Base-by-base conservation (phyloP, 306 rosid genomes). In the Canavalia ensiformis region DNA sequence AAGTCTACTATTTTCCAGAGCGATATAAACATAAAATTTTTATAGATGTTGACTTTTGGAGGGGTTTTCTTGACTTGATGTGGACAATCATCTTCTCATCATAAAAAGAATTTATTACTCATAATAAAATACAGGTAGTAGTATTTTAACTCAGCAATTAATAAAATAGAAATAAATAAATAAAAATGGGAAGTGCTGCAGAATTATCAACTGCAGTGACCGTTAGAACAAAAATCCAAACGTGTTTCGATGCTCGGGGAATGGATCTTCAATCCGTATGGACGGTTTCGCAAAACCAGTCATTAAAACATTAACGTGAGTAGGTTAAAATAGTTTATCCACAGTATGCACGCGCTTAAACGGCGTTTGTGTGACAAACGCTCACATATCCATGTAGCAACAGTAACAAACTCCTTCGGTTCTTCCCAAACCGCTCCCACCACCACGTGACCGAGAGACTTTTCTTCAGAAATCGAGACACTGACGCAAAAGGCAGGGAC, bases 191-290 rank as follows among this genome's bases (percentile, higher is more conserved):
- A 51, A 77, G 46, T 52, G 72, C 35, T 44, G 42, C 47, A 45
- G 18, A 7, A 70, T 46, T 30, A 58, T 60, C 10, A 41, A 72
- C 75, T 52, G 18, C 8, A 66, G 69, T 84, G 82, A 84, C 82
- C 88, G 88, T 84, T 84, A 34, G 51, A 49, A 74, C 71, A 62
- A 76, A 75, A 55, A 49, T 81, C 85, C 76, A 80, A 60, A 52
- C 79, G 79, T 42, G 82, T 28, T 10, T 59, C 30, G 30, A 60
- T 25, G 42, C 34, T 35, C n/a, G 11, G 33, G 10, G 34, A 31
- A 60, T 45, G 46, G 60, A 65, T 5, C 84, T 37, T 55, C 39
- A 30, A 76, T 52, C 51, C 56, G 66, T 8, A 31, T 56, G 42
- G 62, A 49, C 84, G 81, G 69, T 79, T 74, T 68, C 31, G 6